These are phyloP conservation scores for Gossypium thurberi DNA, from an alignment of 345 rosid genomes.

Conservation along the genomic window DNA sequence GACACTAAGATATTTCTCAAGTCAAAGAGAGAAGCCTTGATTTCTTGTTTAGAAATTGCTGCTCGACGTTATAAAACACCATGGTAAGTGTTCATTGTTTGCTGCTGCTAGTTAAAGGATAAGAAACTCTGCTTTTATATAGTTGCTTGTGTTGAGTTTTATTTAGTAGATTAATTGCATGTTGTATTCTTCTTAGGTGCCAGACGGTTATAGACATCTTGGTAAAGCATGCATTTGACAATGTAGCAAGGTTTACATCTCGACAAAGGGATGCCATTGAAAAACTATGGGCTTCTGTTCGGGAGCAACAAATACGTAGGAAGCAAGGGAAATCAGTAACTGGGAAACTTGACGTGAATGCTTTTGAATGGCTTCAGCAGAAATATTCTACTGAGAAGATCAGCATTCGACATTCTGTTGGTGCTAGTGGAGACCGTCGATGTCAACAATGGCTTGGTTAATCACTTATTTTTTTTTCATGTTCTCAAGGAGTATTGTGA, in stretches of 20 bases:
- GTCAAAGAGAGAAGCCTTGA: conserved; percentile 76
- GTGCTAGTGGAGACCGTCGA: conserved; percentile 78
- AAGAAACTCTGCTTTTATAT: neutral
- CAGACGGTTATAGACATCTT: conserved; percentile 93
- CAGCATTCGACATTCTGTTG: conserved; percentile 80
- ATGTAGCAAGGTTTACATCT: conserved; percentile 68
- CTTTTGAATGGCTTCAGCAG: conserved; percentile 81
- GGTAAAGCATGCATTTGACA: conserved; percentile 87
- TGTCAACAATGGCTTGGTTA: conserved; percentile 95
- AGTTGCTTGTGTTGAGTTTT: neutral
- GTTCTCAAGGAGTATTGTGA: neutral
- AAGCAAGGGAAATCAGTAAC: conserved; percentile 89
- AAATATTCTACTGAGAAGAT: conserved; percentile 82
- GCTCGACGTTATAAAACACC: conserved; percentile 79
- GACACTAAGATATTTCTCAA: conserved; percentile 61
- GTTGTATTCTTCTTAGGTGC: conserved; percentile 51
- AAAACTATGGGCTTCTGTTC: conserved; percentile 82
- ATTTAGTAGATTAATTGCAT: neutral
- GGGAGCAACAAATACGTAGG: conserved; percentile 72
- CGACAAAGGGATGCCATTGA: conserved; percentile 74
- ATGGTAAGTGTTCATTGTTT: conserved; percentile 40
- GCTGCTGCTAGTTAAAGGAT: neutral
- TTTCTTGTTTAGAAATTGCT: conserved; percentile 82
- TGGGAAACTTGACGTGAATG: conserved; percentile 90
- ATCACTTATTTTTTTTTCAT: neutral